These are phyloP conservation scores for Drechslerella stenobrocha DNA, from an alignment of 2,329 filamentous ascomycete genomes.

Conservation along the genomic window DNA sequence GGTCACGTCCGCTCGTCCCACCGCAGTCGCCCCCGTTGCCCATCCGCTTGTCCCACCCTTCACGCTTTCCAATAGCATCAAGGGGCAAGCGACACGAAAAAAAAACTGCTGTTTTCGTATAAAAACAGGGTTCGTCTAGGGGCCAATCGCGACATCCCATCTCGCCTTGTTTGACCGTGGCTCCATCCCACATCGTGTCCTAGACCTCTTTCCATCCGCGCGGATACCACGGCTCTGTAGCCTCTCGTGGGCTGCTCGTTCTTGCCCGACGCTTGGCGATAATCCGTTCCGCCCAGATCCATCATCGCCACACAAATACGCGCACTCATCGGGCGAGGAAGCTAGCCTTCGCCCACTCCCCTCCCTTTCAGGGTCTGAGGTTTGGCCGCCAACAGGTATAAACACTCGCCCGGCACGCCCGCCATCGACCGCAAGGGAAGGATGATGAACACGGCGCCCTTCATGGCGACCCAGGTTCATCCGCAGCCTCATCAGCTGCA, in stretches of 20 bases:
- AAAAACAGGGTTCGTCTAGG: background rate
- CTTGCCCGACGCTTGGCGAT: too few relatives aligned
- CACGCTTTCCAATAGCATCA: background rate
- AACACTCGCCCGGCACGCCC: background rate
- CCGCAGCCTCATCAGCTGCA: constrained; percentile 45
- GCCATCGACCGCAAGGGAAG: constrained; percentile 8
- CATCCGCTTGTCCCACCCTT: background rate
- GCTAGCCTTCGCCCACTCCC: background rate
- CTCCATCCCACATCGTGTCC: too few relatives aligned
- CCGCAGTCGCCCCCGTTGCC: too few relatives aligned
- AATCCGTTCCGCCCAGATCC: too few relatives aligned
- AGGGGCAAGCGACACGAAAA: background rate
- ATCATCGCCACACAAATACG: too few relatives aligned
- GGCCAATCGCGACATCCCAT: constrained; percentile 6
- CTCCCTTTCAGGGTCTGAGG: constrained; percentile 7
- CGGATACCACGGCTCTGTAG: too few relatives aligned
- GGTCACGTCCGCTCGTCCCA: too few relatives aligned
- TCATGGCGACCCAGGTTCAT: constrained; percentile 39
- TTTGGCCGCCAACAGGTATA: constrained; percentile 10
- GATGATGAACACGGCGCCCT: constrained; percentile 45
- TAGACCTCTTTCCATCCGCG: too few relatives aligned
- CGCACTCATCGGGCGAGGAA: too few relatives aligned
- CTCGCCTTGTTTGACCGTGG: background rate
- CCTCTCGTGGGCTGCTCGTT: too few relatives aligned
- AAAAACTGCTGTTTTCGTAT: too few relatives aligned